A percentile compares a stretch with the other conserved stretches of the same genome.
These are phyloP conservation scores for Xylaria sp. DNA, from an alignment of 2,329 filamentous ascomycete genomes.

Conservation along the genomic window DNA sequence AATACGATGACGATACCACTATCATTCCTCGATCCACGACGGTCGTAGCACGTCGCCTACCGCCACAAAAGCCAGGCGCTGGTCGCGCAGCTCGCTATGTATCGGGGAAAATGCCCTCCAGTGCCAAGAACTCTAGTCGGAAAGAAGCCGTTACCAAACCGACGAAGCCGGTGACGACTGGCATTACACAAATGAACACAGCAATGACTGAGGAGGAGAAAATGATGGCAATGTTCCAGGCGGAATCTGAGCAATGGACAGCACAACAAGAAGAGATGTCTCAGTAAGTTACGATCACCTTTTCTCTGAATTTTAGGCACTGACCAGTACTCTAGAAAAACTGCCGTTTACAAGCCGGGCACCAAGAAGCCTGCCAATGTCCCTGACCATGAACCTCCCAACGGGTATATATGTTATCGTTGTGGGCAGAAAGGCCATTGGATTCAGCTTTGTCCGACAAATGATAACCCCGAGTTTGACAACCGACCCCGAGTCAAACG, in stretches of 20 bases:
- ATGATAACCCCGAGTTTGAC: conserved; percentile 96
- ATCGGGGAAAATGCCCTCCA: conserved; percentile 92
- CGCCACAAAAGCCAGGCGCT: conserved; percentile 84
- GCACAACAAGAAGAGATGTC: conserved; percentile 94
- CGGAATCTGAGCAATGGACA: conserved; percentile 91
- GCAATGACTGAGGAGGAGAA: conserved; percentile 94
- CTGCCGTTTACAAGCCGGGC: conserved; percentile 69
- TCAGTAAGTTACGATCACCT: conserved; percentile 64
- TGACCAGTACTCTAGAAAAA: conserved; percentile 60
- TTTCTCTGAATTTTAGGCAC: not conserved
- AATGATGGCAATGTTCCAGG: conserved; percentile 90
- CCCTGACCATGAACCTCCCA: conserved; percentile 91
- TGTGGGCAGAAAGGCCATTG: conserved; percentile 99
- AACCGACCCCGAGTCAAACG: conserved; percentile 93
- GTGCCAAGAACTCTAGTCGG: conserved; percentile 82
- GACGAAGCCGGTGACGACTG: conserved; percentile 67
- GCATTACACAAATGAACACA: conserved; percentile 74
- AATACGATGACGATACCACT: conserved; percentile 98
- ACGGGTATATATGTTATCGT: conserved; percentile 94
- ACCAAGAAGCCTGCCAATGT: conserved; percentile 78
- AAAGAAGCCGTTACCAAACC: conserved; percentile 71
- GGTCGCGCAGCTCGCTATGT: conserved; percentile 95
- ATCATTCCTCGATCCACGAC: conserved; percentile 96
- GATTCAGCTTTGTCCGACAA: conserved; percentile 99
- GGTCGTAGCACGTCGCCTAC: conserved; percentile 87